A percentile compares a stretch with the other conserved stretches of the same genome.
These are phyloP conservation scores for Medicago truncatula DNA, from an alignment of 306 rosid species.

Conservation along the genomic window MtrunA17r5.0-ANR NC_053049.1:19177501-19178000, in stretches of 20 bases:
- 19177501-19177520: neutral
- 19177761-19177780: neutral
- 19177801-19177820: neutral
- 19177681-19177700: neutral
- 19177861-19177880: constrained; percentile 20
- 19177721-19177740: too few species aligned
- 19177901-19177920: constrained; percentile 21
- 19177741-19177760: neutral
- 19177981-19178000: constrained; percentile 75
- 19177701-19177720: neutral
- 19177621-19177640: neutral
- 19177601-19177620: neutral
- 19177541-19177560: neutral
- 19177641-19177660: neutral
- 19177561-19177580: neutral
- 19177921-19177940: constrained; percentile 55
- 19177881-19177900: constrained; percentile 34
- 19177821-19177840: constrained; percentile 5
- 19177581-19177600: neutral
- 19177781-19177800: neutral
- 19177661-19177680: neutral
- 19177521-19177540: neutral
- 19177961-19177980: constrained; percentile 82
- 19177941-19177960: constrained; percentile 74
- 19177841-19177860: constrained; percentile 39